These are phyloP conservation scores for Tetrahymena borealis DNA, from an alignment of 73 alveolate species.

Conservation along the genomic window DNA sequence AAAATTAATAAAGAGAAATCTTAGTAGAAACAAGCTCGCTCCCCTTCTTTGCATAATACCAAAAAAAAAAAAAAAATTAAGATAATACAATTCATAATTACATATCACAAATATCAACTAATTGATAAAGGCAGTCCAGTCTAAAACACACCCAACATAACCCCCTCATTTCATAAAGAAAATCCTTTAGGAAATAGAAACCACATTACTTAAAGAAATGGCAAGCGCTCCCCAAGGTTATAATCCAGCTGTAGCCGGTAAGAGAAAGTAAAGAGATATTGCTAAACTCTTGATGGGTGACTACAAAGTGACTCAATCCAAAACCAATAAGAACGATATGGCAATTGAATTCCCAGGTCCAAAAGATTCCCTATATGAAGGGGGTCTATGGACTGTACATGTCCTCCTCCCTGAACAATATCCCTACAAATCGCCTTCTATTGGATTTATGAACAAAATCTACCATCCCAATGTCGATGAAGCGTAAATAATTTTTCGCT, in stretches of 20 bases:
- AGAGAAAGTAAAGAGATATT: conserved; percentile 88
- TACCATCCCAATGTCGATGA: conserved; percentile 95
- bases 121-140: background rate
- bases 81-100: background rate
- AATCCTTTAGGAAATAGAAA: background rate
- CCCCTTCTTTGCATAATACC: no score
- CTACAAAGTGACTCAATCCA: conserved; percentile 58
- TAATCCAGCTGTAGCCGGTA: conserved; percentile 56
- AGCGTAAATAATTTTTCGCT: conserved; percentile 38
- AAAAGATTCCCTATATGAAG: conserved; percentile 84
- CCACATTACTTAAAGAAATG: background rate
- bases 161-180: background rate
- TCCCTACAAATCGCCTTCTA: conserved; percentile 93
- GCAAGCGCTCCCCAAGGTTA: background rate
- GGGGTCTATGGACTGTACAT: conserved; percentile 82
- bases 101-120: background rate
- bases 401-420: conserved; percentile 85
- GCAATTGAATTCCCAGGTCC: conserved; percentile 76
- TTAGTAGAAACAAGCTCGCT: conserved; percentile 1
- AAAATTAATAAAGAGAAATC: background rate
- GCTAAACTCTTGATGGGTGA: conserved; percentile 82
- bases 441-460: conserved; percentile 84
- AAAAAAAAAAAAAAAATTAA: background rate
- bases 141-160: background rate
- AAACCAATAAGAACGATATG: conserved; percentile 46